Conservation (phyloP, 176 grass and related monocot genomes). For the Oryza officinalis region DNA sequence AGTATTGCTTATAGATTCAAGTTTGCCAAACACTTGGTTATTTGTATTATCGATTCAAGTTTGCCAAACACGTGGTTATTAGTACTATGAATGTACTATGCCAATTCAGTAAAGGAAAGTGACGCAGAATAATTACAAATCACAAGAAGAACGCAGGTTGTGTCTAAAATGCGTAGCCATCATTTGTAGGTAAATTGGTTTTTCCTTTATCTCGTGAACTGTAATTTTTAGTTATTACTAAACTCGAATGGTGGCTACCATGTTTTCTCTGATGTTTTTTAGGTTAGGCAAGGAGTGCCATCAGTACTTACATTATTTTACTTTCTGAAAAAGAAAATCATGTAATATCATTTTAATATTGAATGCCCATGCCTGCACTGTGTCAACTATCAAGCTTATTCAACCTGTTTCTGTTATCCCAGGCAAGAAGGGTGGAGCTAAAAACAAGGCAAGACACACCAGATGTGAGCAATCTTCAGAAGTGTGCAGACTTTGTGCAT, state of each 20-base stretch:
- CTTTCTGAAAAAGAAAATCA: neutral
- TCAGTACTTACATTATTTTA: neutral
- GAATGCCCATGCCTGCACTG: neutral
- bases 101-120: neutral
- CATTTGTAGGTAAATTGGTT: neutral
- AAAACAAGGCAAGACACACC: slow-evolving; percentile 81
- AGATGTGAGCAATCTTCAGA: slow-evolving; percentile 88
- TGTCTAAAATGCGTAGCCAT: neutral
- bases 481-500: slow-evolving; percentile 76
- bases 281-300: neutral
- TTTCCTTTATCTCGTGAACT: neutral
- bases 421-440: slow-evolving; percentile 86
- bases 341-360: neutral
- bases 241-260: neutral
- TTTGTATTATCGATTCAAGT: too few relatives aligned
- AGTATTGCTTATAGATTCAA: neutral
- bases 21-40: too few relatives aligned
- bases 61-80: neutral
- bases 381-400: neutral
- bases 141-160: neutral
- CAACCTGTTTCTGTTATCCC: neutral
- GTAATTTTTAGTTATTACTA: neutral
- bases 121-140: neutral
- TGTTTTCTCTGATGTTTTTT: neutral
- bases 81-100: neutral